A percentile compares a stretch with the other conserved stretches of the same genome.
phyloP scores from a whole-genome alignment of 2,329 filamentous ascomycete genomes.

The Rhytidhysteron rufulum region DNA sequence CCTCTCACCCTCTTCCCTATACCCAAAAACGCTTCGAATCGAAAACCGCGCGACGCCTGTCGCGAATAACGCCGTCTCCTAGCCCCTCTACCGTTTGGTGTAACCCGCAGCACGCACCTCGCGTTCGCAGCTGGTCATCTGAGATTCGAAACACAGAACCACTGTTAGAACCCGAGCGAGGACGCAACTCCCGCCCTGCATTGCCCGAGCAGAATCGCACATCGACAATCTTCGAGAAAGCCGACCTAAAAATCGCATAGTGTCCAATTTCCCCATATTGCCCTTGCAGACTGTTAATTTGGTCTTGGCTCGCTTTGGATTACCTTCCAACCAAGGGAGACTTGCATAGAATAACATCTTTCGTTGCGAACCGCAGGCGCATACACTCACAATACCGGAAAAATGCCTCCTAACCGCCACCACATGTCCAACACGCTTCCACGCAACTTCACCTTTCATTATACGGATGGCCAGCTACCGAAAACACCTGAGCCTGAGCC shows the following conservation, averaged over 20 bases:
- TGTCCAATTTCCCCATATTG: slow-evolving; percentile 6
- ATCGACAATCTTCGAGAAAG: slow-evolving; percentile 8
- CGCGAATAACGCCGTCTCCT: background rate
- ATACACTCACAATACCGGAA: slow-evolving; percentile 6
- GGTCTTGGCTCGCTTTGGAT: slow-evolving; percentile 13
- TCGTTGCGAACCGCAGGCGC: no score
- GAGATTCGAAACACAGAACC: background rate
- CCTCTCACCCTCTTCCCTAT: background rate
- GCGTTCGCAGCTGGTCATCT: background rate
- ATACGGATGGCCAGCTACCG: slow-evolving; percentile 42
- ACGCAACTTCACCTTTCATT: slow-evolving; percentile 48
- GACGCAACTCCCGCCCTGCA: background rate
- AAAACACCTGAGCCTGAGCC: slow-evolving; percentile 44
- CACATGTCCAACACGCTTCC: slow-evolving; percentile 49
- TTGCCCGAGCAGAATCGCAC: background rate
- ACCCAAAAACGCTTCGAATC: background rate
- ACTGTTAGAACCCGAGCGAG: background rate
- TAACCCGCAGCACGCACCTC: background rate
- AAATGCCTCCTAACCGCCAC: slow-evolving; percentile 41
- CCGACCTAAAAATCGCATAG: slow-evolving; percentile 11
- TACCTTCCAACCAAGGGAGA: slow-evolving; percentile 6
- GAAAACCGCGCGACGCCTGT: background rate
- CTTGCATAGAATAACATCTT: no score
- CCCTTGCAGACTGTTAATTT: slow-evolving; percentile 22
- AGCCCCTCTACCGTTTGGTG: slow-evolving; percentile 1